Evolutionary conservation across 2,329 filamentous ascomycete species (phyloP), one percentile per base, ranked within the genome.

Genomic region (Clonostachys sp.): DNA sequence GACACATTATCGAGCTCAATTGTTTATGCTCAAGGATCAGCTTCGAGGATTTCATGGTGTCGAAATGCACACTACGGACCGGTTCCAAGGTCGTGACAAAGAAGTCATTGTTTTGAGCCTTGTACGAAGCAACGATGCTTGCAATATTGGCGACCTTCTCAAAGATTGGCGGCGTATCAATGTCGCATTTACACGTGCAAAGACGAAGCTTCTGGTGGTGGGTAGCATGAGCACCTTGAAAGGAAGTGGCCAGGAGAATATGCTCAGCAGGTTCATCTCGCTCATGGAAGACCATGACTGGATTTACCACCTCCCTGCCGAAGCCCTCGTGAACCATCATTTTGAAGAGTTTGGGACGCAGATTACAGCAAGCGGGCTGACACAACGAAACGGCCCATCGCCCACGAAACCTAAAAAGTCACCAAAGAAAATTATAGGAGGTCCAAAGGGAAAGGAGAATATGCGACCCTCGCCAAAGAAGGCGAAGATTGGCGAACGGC

Each of bases 41-140:
- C 79, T 96, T 34, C 80, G 81, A 34, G 72, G 70, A 40, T 67
- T 75, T 55, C 48, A 74, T 0, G 79, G 80, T 3, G 83, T 99
- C 2, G 94, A 99, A 67, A 91, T 97, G 78, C 91, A 99, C 66
- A 97, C 94, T 0, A 91, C 94, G 4, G 94, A 99, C 67, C 90
- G 92, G 41, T 99, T 96, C 66, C 94, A 99, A 64, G 94, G 94
- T 7, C 82, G 94, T 10, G 94, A 99, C 68, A 99, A 99, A 63
- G 91, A 96, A 60, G 85, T 95, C 4, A 81, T 97, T 1, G 81
- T 99, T 13, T 78, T 99, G 9, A 89, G 83, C 47, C 84, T 95
- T 33, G 94, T 97, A 13, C 81, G 94, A 33, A 92, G 84, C 62
- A 99, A 99, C 58, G 84, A 91, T 18, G 78, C 80, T 2, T 82